Percentiles rank a stretch among this genome's conserved stretches.
Conservation (phyloP, 78 protist species). For the Dictyostelium brefeldianum region DNA sequence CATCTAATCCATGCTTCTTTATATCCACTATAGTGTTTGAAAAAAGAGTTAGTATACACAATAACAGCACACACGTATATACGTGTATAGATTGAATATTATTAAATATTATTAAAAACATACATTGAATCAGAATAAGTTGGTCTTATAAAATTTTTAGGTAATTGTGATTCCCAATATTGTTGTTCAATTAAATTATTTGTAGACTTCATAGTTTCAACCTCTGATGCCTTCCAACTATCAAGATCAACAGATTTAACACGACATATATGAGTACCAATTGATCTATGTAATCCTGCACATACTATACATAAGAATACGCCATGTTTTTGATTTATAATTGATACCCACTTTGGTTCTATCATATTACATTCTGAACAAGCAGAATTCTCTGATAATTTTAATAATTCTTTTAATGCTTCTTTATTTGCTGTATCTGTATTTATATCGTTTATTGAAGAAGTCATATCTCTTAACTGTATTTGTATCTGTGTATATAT, state of each 20-base stretch:
- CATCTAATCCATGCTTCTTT: constrained; percentile 76
- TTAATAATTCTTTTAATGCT: constrained; percentile 24
- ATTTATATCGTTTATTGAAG: background rate
- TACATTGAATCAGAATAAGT: constrained; percentile 65
- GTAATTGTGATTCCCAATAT: constrained; percentile 33
- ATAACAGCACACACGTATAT: too few relatives aligned
- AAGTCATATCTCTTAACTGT: background rate
- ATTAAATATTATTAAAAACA: too few relatives aligned
- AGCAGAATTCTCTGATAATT: constrained; percentile 46
- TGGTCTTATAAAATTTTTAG: constrained; percentile 43
- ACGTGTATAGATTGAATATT: background rate
- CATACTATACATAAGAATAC: constrained; percentile 90
- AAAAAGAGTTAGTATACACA: background rate
- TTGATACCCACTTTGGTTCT: constrained; percentile 89
- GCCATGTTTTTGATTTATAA: constrained; percentile 58
- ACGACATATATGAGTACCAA: constrained; percentile 88
- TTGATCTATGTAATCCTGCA: constrained; percentile 86
- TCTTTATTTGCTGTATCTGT: constrained; percentile 27
- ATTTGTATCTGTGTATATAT: too few relatives aligned
- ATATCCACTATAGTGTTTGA: constrained; percentile 24
- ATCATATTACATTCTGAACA: constrained; percentile 82
- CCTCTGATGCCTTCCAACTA: constrained; percentile 66
- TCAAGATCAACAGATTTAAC: constrained; percentile 78
- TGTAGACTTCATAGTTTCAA: constrained; percentile 24
- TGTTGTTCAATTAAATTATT: constrained; percentile 35